Base-by-base conservation (phyloP, 176 grass and related monocot genomes). In the Chrysopogon serrulatus region DNA sequence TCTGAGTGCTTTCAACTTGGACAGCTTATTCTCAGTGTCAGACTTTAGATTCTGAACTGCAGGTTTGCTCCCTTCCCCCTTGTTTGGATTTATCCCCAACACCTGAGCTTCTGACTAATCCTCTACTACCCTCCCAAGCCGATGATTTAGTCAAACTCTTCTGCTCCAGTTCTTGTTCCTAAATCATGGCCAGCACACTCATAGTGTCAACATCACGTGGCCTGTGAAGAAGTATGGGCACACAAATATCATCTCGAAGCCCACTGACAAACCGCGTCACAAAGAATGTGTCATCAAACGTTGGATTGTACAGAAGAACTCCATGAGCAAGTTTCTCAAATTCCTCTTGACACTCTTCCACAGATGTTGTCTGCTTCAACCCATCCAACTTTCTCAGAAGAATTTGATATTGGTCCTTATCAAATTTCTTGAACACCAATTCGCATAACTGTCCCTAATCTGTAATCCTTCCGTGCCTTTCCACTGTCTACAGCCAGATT, bases 401-500 rank as follows among this genome's bases (percentile, higher is more conserved):
- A 0, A 2, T 0, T 5, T 53, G 18, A 0, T 53, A 53, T 1
- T 23, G 49, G 1, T 53, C 51, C 51, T 23, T 54, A 1, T 54
- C 51, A 0, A 23, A 54, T 0, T 54, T 54, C 3, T 16, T 6
- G 0, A 10, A 0, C 0, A 54, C 51, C 2, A 23, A 1, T 43
- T 10, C 21, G 0, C 1, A 8, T 0, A 54, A 2, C 2, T 8
- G 2, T 1, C 21, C 51, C 36, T 6, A 54, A 2, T 54, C 51
- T 0, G 2, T 1, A 1, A 54, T 23, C 0, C 51, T 0, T 1
- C 21, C 21, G 0, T 2, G 51, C 0, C 51, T 6, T 0, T 10
- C 19, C 0, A 23, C 6, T 0, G 51, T 54, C 21, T 23, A 19
- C 0, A 54, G 0, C 51, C 51, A 54, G 0, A 19, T 0, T 0